Evolutionary conservation across 2,329 filamentous ascomycete species (phyloP), one percentile per base, ranked within the genome.

Genomic region (Sordariomycetes sp.): DNA sequence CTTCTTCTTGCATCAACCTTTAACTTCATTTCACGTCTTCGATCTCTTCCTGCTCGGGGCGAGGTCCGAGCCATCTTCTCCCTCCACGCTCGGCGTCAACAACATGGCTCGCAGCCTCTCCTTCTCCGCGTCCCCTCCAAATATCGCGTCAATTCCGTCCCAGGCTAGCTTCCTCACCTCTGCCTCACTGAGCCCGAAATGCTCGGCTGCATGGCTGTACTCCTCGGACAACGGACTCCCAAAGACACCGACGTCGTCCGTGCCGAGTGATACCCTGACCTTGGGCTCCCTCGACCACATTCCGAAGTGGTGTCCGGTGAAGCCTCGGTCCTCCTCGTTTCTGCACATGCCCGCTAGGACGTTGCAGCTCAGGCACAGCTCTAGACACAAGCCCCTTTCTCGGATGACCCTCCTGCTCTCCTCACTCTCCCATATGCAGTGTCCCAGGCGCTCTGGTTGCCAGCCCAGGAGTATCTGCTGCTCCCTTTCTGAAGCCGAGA

Each of bases 191-290:
- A 92, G 63, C 1, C 57, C 51, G 47, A 92, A 92, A 49, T 88
- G 76, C 43, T 78, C 56, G 2, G 81, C 77, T 4, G 82, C 81
- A 3, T 92, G 70, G 7, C 66, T 60, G 54, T 88, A 90, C 53
- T 93, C 86, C 44, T 86, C 79, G 1, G 82, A 87, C 4, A 88
- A 57, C 0, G 74, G 67, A 48, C 82, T 88, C 32, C 79, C 79
- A 47, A 92, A 92, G 16, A 92, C 75, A 3, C 84, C 86, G 8
- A 90, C 80, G 47, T 92, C 84, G 50, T 92, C 86, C 2, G 85
- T 92, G 82, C 75, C 79, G 30, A 90, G 60, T 5, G 76, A 74
- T 29, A 90, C 68, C 25, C 17, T 28, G 8, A 28, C 25, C 4
- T 16, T 4, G 8, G 14, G n/a, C 8, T 8, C 14, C 8, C n/a